phyloP scores from a whole-genome alignment of 306 rosid genomes.

The Glycine soja region DNA sequence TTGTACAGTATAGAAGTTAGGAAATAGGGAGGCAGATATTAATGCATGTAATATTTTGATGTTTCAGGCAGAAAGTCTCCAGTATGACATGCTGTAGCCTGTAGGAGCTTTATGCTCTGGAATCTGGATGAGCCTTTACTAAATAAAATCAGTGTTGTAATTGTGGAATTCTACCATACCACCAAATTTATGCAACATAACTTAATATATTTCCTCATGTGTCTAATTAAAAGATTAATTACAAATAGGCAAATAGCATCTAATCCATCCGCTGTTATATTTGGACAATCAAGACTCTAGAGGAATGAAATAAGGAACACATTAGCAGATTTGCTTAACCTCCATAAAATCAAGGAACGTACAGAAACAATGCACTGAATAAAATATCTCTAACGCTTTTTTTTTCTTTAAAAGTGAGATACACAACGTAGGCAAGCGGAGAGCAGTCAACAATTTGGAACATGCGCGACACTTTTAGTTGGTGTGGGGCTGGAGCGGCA shows the following conservation, averaged over 20 bases:
- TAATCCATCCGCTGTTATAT: not conserved
- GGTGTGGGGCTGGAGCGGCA: not conserved
- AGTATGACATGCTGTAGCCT: not conserved
- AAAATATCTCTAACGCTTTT: not conserved
- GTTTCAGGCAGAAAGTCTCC: slow-evolving; percentile 3
- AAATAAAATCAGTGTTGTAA: not conserved
- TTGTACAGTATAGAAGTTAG: not conserved
- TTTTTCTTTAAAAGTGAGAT: slow-evolving; percentile 1
- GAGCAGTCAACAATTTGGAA: not conserved
- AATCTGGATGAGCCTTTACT: no score
- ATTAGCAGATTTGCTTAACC: slow-evolving; percentile 28
- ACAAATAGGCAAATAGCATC: not conserved
- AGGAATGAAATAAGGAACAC: slow-evolving; percentile 29
- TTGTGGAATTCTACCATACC: slow-evolving; percentile 11
- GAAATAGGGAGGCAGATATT: not conserved
- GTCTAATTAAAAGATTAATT: slow-evolving; percentile 11
- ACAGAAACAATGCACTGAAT: slow-evolving; percentile 6
- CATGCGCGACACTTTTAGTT: not conserved
- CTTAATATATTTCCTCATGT: slow-evolving; percentile 1
- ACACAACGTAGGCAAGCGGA: not conserved
- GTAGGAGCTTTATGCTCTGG: slow-evolving; percentile 10
- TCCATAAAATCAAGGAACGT: slow-evolving; percentile 27
- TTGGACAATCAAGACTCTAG: slow-evolving; percentile 20
- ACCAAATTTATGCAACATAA: slow-evolving; percentile 25
- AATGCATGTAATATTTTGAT: not conserved